Evolutionary conservation across 352 stramenopile species (phyloP).

Genomic region (Phytophthora quininea): DNA sequence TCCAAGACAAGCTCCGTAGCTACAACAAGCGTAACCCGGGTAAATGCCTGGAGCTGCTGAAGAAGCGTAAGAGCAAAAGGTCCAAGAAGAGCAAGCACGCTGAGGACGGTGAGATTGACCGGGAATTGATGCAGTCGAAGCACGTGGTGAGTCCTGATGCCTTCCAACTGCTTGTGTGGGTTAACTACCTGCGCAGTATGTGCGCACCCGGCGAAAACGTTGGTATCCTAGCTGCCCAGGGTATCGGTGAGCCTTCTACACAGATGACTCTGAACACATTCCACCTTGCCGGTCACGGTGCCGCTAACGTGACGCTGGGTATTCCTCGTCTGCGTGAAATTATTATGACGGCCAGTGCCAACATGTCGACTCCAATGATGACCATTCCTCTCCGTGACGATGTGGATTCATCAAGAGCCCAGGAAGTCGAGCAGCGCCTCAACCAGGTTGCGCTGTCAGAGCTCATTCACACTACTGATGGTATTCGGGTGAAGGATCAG

Average conservation of each 20-base stretch:
- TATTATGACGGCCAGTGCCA: slow-evolving; percentile 99
- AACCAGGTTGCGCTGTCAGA: slow-evolving; percentile 94
- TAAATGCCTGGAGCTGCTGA: slow-evolving; percentile 62
- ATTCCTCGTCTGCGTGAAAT: slow-evolving; percentile 99
- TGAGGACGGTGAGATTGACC: slow-evolving; percentile 54
- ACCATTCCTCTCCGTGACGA: slow-evolving; percentile 92
- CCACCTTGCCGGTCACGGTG: slow-evolving; percentile 98
- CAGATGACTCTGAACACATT: slow-evolving; percentile 99
- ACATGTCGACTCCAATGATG: slow-evolving; percentile 99
- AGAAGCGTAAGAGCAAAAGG: slow-evolving; percentile 78
- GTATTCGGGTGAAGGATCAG: slow-evolving; percentile 92
- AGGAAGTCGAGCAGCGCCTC: slow-evolving; percentile 88
- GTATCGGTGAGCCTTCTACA: slow-evolving; percentile 99
- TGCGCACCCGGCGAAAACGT: slow-evolving; percentile 98
- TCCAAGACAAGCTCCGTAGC: slow-evolving; percentile 76
- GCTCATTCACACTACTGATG: slow-evolving; percentile 92
- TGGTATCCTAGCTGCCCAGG: slow-evolving; percentile 98
- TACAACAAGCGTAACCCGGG: slow-evolving; percentile 86
- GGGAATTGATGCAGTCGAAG: slow-evolving; percentile 79
- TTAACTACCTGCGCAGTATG: slow-evolving; percentile 98
- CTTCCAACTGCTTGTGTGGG: slow-evolving; percentile 95
- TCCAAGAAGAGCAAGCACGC: slow-evolving; percentile 70
- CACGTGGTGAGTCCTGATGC: slow-evolving; percentile 75
- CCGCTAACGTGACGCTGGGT: slow-evolving; percentile 99
- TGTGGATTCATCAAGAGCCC: slow-evolving; percentile 53